Percentiles rank a stretch among this genome's conserved stretches.
Evolutionary conservation across 306 rosid genomes (phyloP).

Genomic region (Rubus parviflorus): DNA sequence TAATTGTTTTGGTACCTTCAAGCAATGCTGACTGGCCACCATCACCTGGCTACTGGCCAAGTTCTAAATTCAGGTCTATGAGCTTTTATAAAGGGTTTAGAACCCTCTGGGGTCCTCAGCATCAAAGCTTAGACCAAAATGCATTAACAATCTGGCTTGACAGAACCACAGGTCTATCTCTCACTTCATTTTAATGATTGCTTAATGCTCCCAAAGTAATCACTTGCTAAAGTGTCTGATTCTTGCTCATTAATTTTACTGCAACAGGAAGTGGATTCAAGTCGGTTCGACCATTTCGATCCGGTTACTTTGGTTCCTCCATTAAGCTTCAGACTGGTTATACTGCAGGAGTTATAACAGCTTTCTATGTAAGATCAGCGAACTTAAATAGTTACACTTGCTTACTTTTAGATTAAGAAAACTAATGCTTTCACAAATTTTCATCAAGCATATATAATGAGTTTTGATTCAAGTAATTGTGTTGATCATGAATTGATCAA

Average conservation of each 20-base stretch:
- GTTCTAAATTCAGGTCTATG: conserved; percentile 63
- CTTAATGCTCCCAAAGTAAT: not conserved
- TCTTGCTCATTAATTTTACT: not conserved
- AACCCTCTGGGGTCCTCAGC: conserved; percentile 92
- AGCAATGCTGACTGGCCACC: conserved; percentile 76
- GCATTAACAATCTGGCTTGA: conserved; percentile 91
- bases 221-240: not conserved
- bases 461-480: not conserved
- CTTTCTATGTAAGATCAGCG: conserved; percentile 69
- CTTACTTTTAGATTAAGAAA: not conserved
- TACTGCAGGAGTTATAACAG: conserved; percentile 95
- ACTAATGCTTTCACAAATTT: not conserved
- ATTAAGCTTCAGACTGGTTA: conserved; percentile 94
- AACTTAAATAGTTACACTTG: not conserved
- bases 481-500: not conserved
- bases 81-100: conserved; percentile 62
- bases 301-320: conserved; percentile 87
- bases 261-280: conserved; percentile 90
- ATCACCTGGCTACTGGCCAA: conserved; percentile 94
- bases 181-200: not conserved
- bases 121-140: conserved; percentile 59
- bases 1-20: conserved; percentile 41
- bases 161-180: conserved; percentile 55
- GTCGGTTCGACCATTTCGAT: conserved; percentile 78
- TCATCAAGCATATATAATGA: not conserved